A percentile compares a stretch with the other conserved stretches of the same genome.
phyloP scores from a whole-genome alignment of 139 green algal genomes.

The Tetradesmus obliquus region DNA sequence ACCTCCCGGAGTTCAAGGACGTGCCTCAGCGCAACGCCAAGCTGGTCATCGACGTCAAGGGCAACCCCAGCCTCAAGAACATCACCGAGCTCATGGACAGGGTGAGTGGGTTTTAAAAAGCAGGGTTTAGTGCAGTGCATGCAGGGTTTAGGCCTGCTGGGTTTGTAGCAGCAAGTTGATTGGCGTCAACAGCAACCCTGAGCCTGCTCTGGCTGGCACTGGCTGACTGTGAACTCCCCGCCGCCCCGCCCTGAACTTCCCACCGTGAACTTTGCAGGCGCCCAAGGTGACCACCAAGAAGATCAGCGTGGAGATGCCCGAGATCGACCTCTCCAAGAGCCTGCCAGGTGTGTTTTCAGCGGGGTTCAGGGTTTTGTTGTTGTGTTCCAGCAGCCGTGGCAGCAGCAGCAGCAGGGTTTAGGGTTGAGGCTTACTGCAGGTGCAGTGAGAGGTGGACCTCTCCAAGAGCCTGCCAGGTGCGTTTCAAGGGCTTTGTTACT shows the following conservation, averaged over 20 bases:
- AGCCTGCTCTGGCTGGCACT: too few relatives aligned
- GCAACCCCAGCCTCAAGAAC: neutral
- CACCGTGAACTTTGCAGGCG: neutral
- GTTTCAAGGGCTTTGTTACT: too few relatives aligned
- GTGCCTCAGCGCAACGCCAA: neutral
- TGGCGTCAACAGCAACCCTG: too few relatives aligned
- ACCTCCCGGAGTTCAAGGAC: constrained; percentile 4
- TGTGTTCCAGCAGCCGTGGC: too few relatives aligned
- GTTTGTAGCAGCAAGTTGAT: too few relatives aligned
- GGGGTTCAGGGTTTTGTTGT: neutral
- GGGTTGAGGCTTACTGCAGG: too few relatives aligned
- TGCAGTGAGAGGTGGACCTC: too few relatives aligned
- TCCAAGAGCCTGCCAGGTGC: too few relatives aligned
- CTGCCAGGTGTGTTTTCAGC: neutral
- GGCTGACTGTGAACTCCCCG: neutral
- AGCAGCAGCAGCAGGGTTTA: too few relatives aligned
- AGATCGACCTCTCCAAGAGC: constrained; percentile 28
- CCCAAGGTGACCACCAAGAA: constrained; percentile 11
- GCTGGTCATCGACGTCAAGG: constrained; percentile 8
- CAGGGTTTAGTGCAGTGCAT: neutral
- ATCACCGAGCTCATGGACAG: neutral
- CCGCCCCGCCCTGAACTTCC: neutral
- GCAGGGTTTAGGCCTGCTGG: neutral
- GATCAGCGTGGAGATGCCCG: constrained; percentile 11
- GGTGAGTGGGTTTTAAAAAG: neutral